Base-by-base conservation (phyloP, 768 basidiomycete genomes). In the Lentinula lateritia region DNA sequence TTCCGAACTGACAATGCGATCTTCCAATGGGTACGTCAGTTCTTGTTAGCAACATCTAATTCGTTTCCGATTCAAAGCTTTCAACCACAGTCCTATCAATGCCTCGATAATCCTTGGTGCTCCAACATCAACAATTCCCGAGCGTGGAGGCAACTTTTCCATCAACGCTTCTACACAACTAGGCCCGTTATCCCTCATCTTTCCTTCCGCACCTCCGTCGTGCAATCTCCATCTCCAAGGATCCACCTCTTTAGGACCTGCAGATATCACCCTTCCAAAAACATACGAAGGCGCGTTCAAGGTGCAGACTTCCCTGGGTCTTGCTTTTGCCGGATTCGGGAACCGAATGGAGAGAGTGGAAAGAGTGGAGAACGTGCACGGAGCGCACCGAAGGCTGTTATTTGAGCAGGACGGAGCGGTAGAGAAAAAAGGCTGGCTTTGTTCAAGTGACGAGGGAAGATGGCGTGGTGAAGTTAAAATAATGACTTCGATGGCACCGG, bases 111-210 rank as follows among this genome's bases (percentile, higher is more conserved):
- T 41, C 6, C 58, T 60, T 36, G 53, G 34, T 2, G 39, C 56
- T 13, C 23, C 20, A 39, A n/a, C 36, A 13, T 38, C 38, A 39
- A 38, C 53, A 7, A 32, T 42, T 16, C 2, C 39, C 0, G 45
- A 48, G 1, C 34, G 58, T 45, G 58, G 58, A 32, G 58, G 58
- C 12, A 60, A 60, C 35, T 60, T 60, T 41, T 36, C 36, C 16
- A 16, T 60, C 58, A 48, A n/a, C 20, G 45, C 58, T 15, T n/a
- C 45, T 38, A 60, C 58, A 18, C 20, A 46, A 2, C 18, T 43
- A 39, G 45, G 39, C 20, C 41, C 43, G 28, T 23, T 58, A 18
- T 32, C 41, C 6, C 42, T 58, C 32, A 48, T 18, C 42, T 58
- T 58, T 35, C 57, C 57, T 16, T 58, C 57, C 28, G 57, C 57